Percentiles rank a stretch among this genome's conserved stretches.
Conservation (phyloP, 495 filamentous ascomycete species). For the Paragyromitra xinjiangensis region DNA sequence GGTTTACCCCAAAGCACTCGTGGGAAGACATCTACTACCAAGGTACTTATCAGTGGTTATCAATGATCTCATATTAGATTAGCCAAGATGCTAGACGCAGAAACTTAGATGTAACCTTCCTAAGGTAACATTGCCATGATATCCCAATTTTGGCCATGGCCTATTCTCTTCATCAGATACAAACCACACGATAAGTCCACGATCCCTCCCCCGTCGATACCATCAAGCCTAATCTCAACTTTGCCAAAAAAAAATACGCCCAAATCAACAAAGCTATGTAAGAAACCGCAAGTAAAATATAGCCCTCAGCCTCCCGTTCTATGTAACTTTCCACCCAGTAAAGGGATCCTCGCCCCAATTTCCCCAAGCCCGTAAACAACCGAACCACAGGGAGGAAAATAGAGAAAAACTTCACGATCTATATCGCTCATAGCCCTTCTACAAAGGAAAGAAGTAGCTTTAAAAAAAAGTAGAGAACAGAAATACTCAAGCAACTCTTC, state of each 20-base stretch:
- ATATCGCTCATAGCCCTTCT: background rate
- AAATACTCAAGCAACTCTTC: background rate
- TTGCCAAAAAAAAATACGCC: background rate
- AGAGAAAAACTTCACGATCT: slow-evolving; percentile 16
- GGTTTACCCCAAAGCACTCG: no score
- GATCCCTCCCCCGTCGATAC: background rate
- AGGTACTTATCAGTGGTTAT: background rate
- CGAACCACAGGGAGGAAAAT: background rate
- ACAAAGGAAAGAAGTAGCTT: background rate
- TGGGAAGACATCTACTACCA: background rate
- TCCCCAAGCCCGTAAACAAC: background rate
- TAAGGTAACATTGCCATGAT: background rate
- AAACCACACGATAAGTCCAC: background rate
- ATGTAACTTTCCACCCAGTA: background rate
- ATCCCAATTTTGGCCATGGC: background rate
- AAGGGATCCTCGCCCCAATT: background rate
- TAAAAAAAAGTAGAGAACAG: background rate
- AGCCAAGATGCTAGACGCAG: background rate
- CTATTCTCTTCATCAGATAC: background rate
- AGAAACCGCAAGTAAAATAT: slow-evolving; percentile 7
- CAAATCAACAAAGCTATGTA: background rate
- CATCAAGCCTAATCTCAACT: slow-evolving; percentile 3
- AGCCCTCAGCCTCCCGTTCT: background rate
- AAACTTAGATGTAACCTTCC: background rate
- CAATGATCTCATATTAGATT: background rate